phyloP scores from a whole-genome alignment of 805 yeast species.

The Kuraishia hungarica region DNA sequence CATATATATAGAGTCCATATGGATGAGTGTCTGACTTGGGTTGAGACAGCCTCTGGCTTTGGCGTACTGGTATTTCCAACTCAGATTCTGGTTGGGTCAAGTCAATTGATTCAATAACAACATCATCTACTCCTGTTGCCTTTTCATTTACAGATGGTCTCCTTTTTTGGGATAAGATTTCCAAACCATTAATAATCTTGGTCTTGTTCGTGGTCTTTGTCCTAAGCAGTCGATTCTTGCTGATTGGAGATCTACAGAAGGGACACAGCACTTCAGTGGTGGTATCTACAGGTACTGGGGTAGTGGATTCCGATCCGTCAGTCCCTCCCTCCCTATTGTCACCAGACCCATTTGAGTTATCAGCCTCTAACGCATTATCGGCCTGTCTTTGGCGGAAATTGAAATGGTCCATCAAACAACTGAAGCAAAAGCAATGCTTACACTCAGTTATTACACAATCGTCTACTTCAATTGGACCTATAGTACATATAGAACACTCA shows the following conservation, averaged over 20 bases:
- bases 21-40: not conserved
- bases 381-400: constrained; percentile 43
- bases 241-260: constrained; percentile 56
- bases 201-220: constrained; percentile 11
- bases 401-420: constrained; percentile 67
- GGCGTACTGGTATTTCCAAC: not conserved
- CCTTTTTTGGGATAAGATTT: not conserved
- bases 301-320: not conserved
- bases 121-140: not conserved
- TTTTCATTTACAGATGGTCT: not conserved
- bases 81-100: not conserved
- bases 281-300: constrained; percentile 8
- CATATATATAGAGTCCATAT: constrained; percentile 29
- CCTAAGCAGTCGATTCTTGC: constrained; percentile 39
- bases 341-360: not conserved
- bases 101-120: not conserved
- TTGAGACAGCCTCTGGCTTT: not conserved
- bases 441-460: constrained; percentile 59
- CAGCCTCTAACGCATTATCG: not conserved
- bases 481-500: constrained; percentile 84
- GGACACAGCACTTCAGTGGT: constrained; percentile 54
- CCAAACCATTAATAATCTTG: not conserved
- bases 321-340: constrained; percentile 18
- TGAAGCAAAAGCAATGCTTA: constrained; percentile 71
- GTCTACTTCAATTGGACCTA: constrained; percentile 46